Evolutionary conservation across 2,329 filamentous ascomycete species (phyloP).

Genomic region (Drechslerella coelobrocha): DNA sequence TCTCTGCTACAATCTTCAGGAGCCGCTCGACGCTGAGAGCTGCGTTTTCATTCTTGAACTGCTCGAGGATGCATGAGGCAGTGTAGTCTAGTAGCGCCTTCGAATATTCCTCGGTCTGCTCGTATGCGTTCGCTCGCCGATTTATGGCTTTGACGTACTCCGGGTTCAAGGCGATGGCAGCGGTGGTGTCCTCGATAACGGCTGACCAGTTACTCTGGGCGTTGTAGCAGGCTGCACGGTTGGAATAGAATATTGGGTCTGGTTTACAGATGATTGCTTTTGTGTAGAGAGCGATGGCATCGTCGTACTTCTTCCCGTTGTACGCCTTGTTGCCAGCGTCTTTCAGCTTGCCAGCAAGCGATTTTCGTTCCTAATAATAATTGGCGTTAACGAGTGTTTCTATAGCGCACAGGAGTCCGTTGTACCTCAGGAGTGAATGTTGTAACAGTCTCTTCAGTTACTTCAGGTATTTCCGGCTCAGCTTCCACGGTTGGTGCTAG

Average conservation of each 20-base stretch:
- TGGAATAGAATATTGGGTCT: slow-evolving; percentile 98
- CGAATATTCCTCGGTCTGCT: slow-evolving; percentile 87
- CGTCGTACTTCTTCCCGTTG: slow-evolving; percentile 89
- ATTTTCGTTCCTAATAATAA: slow-evolving; percentile 72
- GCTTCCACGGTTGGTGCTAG: slow-evolving; percentile 63
- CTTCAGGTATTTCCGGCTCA: slow-evolving; percentile 73
- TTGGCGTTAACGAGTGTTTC: neutral
- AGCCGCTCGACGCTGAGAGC: slow-evolving; percentile 89
- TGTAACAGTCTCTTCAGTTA: slow-evolving; percentile 29
- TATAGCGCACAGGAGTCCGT: neutral
- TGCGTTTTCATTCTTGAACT: slow-evolving; percentile 89
- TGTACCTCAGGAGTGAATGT: slow-evolving; percentile 45
- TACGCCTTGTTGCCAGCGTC: slow-evolving; percentile 96
- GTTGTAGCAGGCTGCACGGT: slow-evolving; percentile 96
- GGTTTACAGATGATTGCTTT: slow-evolving; percentile 96
- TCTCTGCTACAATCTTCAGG: slow-evolving; percentile 94
- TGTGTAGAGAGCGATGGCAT: slow-evolving; percentile 91
- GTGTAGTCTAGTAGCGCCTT: slow-evolving; percentile 97
- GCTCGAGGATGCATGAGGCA: slow-evolving; percentile 97
- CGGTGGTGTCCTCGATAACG: slow-evolving; percentile 95
- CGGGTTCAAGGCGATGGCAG: slow-evolving; percentile 88
- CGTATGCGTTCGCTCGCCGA: slow-evolving; percentile 93
- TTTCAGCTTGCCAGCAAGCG: slow-evolving; percentile 90
- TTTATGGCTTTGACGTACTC: slow-evolving; percentile 98
- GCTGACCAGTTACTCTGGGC: slow-evolving; percentile 91